Percentiles rank a stretch among this genome's conserved stretches.
These are phyloP conservation scores for Rhododendron ferrugineum DNA, from an alignment of 148 eudicot species.

Conservation along the genomic window DNA sequence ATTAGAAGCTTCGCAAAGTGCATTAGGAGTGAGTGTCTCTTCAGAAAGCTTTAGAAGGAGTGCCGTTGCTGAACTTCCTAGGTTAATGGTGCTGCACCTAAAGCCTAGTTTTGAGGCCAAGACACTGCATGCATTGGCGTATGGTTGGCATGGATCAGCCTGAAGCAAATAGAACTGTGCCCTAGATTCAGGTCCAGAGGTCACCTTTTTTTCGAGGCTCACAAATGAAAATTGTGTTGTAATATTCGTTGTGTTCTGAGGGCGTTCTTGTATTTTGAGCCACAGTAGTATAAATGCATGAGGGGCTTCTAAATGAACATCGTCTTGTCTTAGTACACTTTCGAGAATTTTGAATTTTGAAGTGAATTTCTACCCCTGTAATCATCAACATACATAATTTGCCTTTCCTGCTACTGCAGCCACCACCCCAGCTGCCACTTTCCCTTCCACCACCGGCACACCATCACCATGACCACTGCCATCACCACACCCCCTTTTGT, in stretches of 20 bases:
- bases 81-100: background rate
- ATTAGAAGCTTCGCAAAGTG: background rate
- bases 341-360: background rate
- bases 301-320: background rate
- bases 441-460: background rate
- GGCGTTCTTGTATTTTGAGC: background rate
- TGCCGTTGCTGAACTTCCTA: background rate
- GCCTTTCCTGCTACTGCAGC: background rate
- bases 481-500: background rate
- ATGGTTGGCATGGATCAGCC: background rate
- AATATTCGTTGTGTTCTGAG: background rate
- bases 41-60: background rate
- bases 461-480: background rate
- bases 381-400: background rate
- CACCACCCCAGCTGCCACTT: background rate
- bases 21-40: background rate
- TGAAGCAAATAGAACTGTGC: background rate
- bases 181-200: background rate
- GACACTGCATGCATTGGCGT: background rate
- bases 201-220: background rate
- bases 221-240: background rate
- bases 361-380: background rate
- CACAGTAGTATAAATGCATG: background rate
- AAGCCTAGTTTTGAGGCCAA: background rate
- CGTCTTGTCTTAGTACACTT: background rate